phyloP scores from a whole-genome alignment of 2,329 filamentous ascomycete genomes.

The Trichoderma semiorbis region DNA sequence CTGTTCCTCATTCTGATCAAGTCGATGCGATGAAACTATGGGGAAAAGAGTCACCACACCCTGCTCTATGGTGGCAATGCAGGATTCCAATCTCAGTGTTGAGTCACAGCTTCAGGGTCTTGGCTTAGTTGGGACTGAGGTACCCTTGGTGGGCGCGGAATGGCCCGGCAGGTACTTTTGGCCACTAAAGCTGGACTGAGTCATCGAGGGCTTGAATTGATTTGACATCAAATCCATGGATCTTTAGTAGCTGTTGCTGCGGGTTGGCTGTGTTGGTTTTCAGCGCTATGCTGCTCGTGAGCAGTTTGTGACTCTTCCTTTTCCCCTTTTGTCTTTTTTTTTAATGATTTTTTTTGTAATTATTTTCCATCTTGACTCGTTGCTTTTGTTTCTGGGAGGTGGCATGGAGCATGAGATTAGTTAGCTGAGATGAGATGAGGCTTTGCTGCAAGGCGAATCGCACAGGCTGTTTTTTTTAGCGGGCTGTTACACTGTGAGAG shows the following conservation, averaged over 20 bases:
- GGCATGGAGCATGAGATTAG: not conserved
- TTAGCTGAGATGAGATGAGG: not conserved
- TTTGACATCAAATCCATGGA: not conserved
- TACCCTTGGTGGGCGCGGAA: not conserved
- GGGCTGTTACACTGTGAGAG: not conserved
- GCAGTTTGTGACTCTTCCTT: not conserved
- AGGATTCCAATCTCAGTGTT: not conserved
- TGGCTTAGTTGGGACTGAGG: not conserved
- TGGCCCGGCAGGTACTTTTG: not conserved
- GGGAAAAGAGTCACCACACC: not conserved
- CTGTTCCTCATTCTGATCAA: not conserved
- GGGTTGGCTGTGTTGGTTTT: not conserved
- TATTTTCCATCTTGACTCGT: not conserved
- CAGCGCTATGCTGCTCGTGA: not conserved
- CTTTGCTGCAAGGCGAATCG: not conserved
- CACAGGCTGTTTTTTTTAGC: not conserved
- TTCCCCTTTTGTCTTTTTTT: not conserved
- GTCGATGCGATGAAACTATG: not conserved
- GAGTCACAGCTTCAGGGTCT: not conserved
- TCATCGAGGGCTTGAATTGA: not conserved
- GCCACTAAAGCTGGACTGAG: not conserved
- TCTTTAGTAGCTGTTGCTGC: not conserved
- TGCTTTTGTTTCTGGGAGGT: not conserved
- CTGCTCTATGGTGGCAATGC: conserved; percentile 1
- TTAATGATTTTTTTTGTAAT: not conserved